A percentile compares a stretch with the other conserved stretches of the same genome.
These are phyloP conservation scores for Xylariales sp. DNA, from an alignment of 2,329 filamentous ascomycete genomes.

Conservation along the genomic window DNA sequence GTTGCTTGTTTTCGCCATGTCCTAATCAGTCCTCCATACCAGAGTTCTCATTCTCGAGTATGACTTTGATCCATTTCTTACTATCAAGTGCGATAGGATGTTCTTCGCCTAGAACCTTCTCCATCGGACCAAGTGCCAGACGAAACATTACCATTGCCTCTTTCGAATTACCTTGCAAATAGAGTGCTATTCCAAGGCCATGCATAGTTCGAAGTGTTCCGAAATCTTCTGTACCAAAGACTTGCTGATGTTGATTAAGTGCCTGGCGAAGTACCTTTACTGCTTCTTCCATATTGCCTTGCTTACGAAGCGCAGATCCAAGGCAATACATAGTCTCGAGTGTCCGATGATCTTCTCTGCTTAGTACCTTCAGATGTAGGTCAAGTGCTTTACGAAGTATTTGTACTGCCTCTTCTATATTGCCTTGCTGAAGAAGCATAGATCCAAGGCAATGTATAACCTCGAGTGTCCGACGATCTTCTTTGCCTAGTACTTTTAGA, in stretches of 20 bases:
- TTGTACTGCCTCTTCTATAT: not conserved
- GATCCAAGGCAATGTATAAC: not conserved
- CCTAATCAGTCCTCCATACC: no score
- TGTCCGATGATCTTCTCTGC: not conserved
- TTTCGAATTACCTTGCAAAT: not conserved
- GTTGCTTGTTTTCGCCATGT: no score
- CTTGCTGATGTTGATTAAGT: not conserved
- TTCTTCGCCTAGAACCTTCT: not conserved
- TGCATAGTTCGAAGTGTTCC: not conserved
- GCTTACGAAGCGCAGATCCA: not conserved
- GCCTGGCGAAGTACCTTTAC: not conserved
- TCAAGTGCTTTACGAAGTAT: not conserved
- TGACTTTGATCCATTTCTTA: not conserved
- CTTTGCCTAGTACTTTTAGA: not conserved
- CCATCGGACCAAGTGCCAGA: not conserved
- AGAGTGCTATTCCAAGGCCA: not conserved
- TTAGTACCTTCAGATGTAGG: not conserved
- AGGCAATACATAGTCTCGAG: not conserved
- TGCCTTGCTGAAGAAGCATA: not conserved
- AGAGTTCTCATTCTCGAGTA: no score
- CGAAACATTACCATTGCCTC: not conserved
- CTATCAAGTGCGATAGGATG: not conserved
- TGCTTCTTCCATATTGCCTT: not conserved
- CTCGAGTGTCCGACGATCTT: not conserved
- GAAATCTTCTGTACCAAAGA: not conserved